Conservation (phyloP, 768 basidiomycete genomes). For the Kwoniella dendrophila region DNA sequence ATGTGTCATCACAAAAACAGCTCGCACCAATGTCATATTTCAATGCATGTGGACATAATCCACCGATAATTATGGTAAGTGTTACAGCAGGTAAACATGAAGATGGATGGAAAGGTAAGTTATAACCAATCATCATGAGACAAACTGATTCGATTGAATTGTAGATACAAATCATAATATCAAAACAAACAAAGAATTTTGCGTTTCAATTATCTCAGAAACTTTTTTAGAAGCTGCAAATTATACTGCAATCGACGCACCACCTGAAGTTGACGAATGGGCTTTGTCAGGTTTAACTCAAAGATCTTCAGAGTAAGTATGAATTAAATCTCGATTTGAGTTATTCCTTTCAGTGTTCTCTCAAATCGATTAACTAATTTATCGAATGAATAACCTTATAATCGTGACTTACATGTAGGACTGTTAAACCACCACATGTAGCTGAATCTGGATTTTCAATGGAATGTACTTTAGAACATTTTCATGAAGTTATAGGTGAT, state of each 20-base stretch:
- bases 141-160: neutral
- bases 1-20: too few species aligned
- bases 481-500: slow-evolving; percentile 35
- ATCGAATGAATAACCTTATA: too few species aligned
- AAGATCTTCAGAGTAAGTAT: slow-evolving; percentile 43
- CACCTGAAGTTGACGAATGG: slow-evolving; percentile 56
- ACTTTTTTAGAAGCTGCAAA: slow-evolving; percentile 59
- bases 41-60: slow-evolving; percentile 67
- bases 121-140: too few species aligned
- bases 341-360: too few species aligned
- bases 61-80: slow-evolving; percentile 68
- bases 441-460: slow-evolving; percentile 57
- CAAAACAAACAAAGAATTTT: slow-evolving; percentile 67
- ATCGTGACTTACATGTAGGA: slow-evolving; percentile 36
- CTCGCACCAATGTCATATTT: slow-evolving; percentile 61
- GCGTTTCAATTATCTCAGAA: slow-evolving; percentile 71
- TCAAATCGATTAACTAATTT: too few species aligned
- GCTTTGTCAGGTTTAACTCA: slow-evolving; percentile 49
- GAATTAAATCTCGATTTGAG: neutral
- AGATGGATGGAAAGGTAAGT: slow-evolving; percentile 40
- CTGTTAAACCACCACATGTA: slow-evolving; percentile 55
- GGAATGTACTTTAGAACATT: slow-evolving; percentile 55
- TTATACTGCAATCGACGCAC: slow-evolving; percentile 55
- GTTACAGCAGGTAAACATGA: slow-evolving; percentile 54
- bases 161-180: slow-evolving; percentile 70